These are phyloP conservation scores for Pseudonitzschia multistriata DNA, from an alignment of 108 stramenopile species.

Conservation along the genomic window DNA sequence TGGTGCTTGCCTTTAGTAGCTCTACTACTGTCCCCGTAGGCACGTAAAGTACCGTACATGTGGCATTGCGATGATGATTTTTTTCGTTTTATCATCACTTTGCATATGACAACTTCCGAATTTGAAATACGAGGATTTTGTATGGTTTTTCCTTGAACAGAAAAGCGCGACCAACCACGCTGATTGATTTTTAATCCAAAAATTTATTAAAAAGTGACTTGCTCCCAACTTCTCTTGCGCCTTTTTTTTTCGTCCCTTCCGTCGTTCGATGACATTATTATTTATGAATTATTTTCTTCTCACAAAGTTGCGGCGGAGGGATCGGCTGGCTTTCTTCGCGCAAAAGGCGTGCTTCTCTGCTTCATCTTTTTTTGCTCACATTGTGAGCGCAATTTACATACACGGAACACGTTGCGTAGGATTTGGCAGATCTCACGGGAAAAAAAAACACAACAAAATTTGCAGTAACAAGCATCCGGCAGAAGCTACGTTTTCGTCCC, in stretches of 20 bases:
- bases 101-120: no score
- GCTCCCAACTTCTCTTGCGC: background rate
- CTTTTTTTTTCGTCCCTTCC: background rate
- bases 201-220: background rate
- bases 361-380: background rate
- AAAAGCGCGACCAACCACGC: background rate
- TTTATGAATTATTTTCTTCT: background rate
- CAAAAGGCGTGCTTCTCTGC: background rate
- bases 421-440: no score
- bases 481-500: background rate
- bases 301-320: background rate
- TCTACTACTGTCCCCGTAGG: no score
- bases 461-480: background rate
- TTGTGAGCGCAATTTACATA: background rate
- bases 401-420: background rate
- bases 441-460: no score
- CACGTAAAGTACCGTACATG: no score
- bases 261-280: background rate
- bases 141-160: background rate
- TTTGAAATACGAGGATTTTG: no score
- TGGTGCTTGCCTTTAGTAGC: no score
- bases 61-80: no score
- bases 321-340: constrained; percentile 5
- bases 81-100: no score
- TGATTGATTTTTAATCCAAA: background rate